Evolutionary conservation across 306 rosid species (phyloP), one percentile per base, ranked within the genome.

Genomic region (Quillaja saponaria): DNA sequence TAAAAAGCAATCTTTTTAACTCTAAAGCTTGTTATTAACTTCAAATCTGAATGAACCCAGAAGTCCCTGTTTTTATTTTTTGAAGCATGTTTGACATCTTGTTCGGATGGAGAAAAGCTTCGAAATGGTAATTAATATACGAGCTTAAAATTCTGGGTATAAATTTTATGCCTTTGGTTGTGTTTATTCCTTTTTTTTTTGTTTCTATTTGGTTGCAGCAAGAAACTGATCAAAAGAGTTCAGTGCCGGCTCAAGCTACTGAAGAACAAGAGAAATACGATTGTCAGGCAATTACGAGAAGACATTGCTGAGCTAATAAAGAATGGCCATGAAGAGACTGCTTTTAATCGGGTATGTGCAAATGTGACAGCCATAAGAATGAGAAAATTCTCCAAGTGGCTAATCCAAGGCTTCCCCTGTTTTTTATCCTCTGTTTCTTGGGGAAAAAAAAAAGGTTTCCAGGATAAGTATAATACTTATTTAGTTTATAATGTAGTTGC

Each of bases 31-130:
- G 41, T 21, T 8, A 16, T 15, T 44, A 11, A 13, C 14, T 48
- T 58, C 38, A 3, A 51, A 15, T 40, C 64, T 25, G 39, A 33
- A 56, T 72, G 61, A 57, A 49, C 34, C 33, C 76, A 42, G 50
- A 45, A 52, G 12, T 39, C 44, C 5, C 54, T 57, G 9, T 25
- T 42, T 14, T 42, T 34, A 9, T 28, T 18, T 44, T 68, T 3
- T 58, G 31, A 25, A 25, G 31, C 58, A 91, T 88, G 97, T 88
- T 91, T 71, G 88, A 58, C 64, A 20, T 77, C 71, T 64, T 88
- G 25, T 85, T 88, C 50, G 96, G 95, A 9, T 91, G 97, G 96
- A 60, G 88, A 61, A 88, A 86, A 55, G 97, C 95, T 71, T 85
- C 95, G 0, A 88, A 80, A 77, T 91, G 97, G 97, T 91, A 84